Conservation (phyloP, 352 stramenopile genomes). For the Globisporangium polare region DNA sequence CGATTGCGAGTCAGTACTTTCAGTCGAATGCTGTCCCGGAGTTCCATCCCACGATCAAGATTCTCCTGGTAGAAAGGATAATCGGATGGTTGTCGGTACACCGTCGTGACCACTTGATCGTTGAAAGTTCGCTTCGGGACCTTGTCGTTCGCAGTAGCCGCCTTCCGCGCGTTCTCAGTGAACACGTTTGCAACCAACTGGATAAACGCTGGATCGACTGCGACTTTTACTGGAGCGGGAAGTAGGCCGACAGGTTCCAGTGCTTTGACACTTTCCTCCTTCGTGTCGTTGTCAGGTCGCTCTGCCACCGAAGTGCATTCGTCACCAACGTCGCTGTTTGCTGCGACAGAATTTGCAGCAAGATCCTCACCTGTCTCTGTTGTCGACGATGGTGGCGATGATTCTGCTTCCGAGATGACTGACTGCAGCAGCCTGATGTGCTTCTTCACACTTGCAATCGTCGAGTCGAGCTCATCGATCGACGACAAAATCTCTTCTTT, state of each 20-base stretch:
- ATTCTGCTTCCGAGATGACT: constrained; percentile 39
- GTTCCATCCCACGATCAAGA: constrained; percentile 39
- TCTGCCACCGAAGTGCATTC: constrained; percentile 4
- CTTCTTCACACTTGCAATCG: constrained; percentile 67
- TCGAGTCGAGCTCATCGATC: constrained; percentile 72
- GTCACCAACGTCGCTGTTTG: background rate
- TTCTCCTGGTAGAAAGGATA: constrained; percentile 77
- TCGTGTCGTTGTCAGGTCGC: background rate
- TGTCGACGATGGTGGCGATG: background rate
- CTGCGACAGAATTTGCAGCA: background rate
- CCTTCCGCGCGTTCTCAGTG: constrained; percentile 56
- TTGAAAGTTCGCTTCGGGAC: constrained; percentile 54
- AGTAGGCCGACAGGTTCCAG: background rate
- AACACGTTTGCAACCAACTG: constrained; percentile 62
- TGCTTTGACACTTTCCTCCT: background rate
- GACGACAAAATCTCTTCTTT: constrained; percentile 81
- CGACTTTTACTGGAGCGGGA: constrained; percentile 34
- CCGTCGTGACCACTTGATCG: constrained; percentile 41
- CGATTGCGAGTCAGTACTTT: constrained; percentile 69
- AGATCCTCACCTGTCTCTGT: background rate
- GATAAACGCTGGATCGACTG: constrained; percentile 63
- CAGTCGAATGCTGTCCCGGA: constrained; percentile 52
- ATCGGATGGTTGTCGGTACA: constrained; percentile 70
- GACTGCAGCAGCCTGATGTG: constrained; percentile 55
- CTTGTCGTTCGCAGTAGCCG: constrained; percentile 41